Conservation (phyloP, 306 rosid genomes). For the Trifolium pratense region DNA sequence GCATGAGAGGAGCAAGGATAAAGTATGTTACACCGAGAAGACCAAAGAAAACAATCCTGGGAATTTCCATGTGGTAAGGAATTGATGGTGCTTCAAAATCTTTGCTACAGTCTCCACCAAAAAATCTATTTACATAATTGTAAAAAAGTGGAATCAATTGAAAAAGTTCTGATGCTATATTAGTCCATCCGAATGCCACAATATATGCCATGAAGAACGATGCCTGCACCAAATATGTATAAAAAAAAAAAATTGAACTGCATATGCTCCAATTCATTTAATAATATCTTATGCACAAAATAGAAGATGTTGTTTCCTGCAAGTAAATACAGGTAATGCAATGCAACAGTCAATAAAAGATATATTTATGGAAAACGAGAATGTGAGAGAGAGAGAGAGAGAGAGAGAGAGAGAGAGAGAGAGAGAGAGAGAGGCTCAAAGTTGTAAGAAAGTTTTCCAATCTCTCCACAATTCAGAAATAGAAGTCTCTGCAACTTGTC, state of each 20-base stretch:
- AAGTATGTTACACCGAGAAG: conserved; percentile 88
- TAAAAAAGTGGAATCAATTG: conserved; percentile 56
- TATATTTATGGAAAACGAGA: too few species aligned
- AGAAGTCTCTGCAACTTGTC: neutral
- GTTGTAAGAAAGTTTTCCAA: too few species aligned
- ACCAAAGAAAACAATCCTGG: conserved; percentile 73
- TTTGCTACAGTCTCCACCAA: conserved; percentile 42
- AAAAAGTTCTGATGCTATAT: conserved; percentile 66
- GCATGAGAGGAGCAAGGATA: conserved; percentile 86
- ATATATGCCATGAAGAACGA: conserved; percentile 82
- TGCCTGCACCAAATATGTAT: conserved; percentile 64
- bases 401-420: too few species aligned
- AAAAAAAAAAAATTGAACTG: conserved; percentile 27
- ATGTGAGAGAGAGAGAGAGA: too few species aligned
- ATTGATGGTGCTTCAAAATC: conserved; percentile 75
- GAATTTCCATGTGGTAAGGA: conserved; percentile 67
- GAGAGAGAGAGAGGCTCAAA: too few species aligned
- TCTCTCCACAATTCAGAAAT: neutral
- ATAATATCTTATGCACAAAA: conserved; percentile 23
- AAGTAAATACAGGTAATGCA: too few species aligned
- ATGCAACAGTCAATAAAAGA: too few species aligned
- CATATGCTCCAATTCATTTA: conserved; percentile 9
- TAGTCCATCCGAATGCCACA: conserved; percentile 68
- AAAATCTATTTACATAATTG: conserved; percentile 52
- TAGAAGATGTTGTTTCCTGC: neutral